These are phyloP conservation scores for Fusarium staphyleae DNA, from an alignment of 2,329 filamentous ascomycete species.

Conservation along the genomic window DNA sequence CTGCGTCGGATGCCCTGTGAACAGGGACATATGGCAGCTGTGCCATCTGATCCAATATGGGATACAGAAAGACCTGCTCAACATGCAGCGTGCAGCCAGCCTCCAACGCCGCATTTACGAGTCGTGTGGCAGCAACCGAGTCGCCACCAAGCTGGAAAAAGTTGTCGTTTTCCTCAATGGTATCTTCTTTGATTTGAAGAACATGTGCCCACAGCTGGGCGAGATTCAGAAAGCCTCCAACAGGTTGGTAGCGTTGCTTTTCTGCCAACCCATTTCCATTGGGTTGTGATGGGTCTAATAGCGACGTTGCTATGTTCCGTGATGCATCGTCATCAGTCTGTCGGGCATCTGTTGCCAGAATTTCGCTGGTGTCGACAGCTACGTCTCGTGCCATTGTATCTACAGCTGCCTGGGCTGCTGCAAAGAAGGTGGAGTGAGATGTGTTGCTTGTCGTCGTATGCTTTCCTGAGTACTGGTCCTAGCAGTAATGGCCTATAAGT, in stretches of 20 bases:
- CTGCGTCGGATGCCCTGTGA: background rate
- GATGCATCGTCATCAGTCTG: background rate
- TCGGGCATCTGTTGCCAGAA: background rate
- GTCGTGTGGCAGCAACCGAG: slow-evolving; percentile 7
- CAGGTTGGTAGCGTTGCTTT: background rate
- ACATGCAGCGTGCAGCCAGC: slow-evolving; percentile 3
- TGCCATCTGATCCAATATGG: slow-evolving; percentile 7
- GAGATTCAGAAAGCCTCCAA: slow-evolving; percentile 3
- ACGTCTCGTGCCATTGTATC: background rate
- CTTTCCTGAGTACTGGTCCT: background rate
- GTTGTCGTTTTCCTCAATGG: slow-evolving; percentile 12
- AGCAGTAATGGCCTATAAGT: background rate
- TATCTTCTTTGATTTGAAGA: background rate
- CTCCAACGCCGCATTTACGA: slow-evolving; percentile 4
- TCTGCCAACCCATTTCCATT: background rate
- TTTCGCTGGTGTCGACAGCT: background rate
- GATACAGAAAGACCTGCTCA: slow-evolving; percentile 10
- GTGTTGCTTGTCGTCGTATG: background rate
- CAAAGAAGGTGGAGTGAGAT: background rate
- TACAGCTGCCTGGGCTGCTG: background rate
- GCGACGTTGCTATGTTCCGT: background rate
- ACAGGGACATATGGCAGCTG: slow-evolving; percentile 3
- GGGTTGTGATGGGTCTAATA: background rate
- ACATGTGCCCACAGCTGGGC: slow-evolving; percentile 5
- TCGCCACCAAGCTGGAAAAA: slow-evolving; percentile 18